Percentiles rank a stretch among this genome's conserved stretches.
These are phyloP conservation scores for Candida parachauliodes DNA, from an alignment of 805 yeast species.

Conservation along the genomic window DNA sequence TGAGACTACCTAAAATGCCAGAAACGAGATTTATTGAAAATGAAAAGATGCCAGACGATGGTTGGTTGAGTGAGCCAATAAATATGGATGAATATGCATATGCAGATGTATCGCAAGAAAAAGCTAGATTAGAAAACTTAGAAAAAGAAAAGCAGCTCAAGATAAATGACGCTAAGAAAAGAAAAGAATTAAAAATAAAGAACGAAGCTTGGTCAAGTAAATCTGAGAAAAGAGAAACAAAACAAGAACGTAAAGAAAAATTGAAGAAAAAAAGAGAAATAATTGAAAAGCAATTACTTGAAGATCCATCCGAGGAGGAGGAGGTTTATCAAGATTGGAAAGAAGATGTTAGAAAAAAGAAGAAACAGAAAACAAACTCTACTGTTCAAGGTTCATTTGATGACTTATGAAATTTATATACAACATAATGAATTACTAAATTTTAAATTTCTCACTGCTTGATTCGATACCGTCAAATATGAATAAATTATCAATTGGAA, in stretches of 20 bases:
- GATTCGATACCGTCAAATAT: slow-evolving; percentile 71
- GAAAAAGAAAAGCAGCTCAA: slow-evolving; percentile 41
- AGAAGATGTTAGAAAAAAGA: slow-evolving; percentile 63
- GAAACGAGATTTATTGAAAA: slow-evolving; percentile 56
- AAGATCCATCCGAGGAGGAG: slow-evolving; percentile 43
- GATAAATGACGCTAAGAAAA: slow-evolving; percentile 37
- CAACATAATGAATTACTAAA: too few species aligned
- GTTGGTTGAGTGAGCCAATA: slow-evolving; percentile 63
- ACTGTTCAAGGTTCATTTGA: slow-evolving; percentile 60
- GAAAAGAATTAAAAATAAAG: slow-evolving; percentile 45
- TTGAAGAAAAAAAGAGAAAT: slow-evolving; percentile 64
- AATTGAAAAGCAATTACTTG: slow-evolving; percentile 50
- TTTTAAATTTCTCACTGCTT: slow-evolving; percentile 40
- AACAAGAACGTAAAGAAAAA: slow-evolving; percentile 63
- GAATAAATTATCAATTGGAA: slow-evolving; percentile 68
- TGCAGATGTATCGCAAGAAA: slow-evolving; percentile 62
- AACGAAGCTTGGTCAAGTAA: slow-evolving; percentile 83
- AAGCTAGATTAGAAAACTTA: slow-evolving; percentile 53
- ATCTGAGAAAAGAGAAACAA: slow-evolving; percentile 56
- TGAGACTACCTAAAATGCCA: slow-evolving; percentile 92
- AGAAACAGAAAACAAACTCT: slow-evolving; percentile 47
- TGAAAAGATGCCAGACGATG: slow-evolving; percentile 59
- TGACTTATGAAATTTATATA: slow-evolving; percentile 25
- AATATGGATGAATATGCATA: slow-evolving; percentile 69
- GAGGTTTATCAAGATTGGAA: slow-evolving; percentile 81